Evolutionary conservation across 2,329 filamentous ascomycete species (phyloP).

Genomic region (Pezicula rhizophila): DNA sequence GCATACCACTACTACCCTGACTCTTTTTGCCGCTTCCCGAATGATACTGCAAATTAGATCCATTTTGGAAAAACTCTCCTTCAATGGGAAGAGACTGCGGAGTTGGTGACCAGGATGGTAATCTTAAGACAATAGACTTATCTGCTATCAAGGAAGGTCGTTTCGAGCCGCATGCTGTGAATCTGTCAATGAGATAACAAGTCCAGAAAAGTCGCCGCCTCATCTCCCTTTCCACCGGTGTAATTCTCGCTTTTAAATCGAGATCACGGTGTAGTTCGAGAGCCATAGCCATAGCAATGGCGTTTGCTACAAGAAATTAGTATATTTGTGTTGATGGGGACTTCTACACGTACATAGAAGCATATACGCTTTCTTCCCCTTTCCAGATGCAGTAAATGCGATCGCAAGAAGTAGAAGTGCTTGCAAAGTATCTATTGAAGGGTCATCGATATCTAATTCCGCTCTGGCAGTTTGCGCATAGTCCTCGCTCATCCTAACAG

Average conservation of each 20-base stretch:
- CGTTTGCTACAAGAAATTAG: conserved; percentile 52
- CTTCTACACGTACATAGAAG: conserved; percentile 54
- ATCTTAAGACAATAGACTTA: conserved; percentile 65
- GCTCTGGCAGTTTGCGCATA: conserved; percentile 64
- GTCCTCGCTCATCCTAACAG: conserved; percentile 64
- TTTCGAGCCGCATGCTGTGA: conserved; percentile 74
- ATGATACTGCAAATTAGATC: conserved; percentile 70
- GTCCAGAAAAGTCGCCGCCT: conserved; percentile 82
- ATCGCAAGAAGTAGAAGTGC: conserved; percentile 68
- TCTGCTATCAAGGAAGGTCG: conserved; percentile 75
- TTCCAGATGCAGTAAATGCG: conserved; percentile 70
- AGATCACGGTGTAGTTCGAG: conserved; percentile 76
- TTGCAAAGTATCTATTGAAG: conserved; percentile 72
- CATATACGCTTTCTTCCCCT: conserved; percentile 84
- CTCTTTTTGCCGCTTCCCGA: conserved; percentile 62
- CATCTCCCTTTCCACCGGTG: conserved; percentile 66
- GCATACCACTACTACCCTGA: conserved; percentile 71
- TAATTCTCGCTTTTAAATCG: conserved; percentile 54
- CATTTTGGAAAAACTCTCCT: conserved; percentile 74
- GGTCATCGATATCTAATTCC: conserved; percentile 73
- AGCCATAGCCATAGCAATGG: conserved; percentile 76
- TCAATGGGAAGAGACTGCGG: conserved; percentile 58
- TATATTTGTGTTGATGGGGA: conserved; percentile 1
- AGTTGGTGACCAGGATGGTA: conserved; percentile 68
- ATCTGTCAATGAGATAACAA: conserved; percentile 82